Base-by-base conservation (phyloP, 345 rosid genomes). In the Lepidium didymum region DNA sequence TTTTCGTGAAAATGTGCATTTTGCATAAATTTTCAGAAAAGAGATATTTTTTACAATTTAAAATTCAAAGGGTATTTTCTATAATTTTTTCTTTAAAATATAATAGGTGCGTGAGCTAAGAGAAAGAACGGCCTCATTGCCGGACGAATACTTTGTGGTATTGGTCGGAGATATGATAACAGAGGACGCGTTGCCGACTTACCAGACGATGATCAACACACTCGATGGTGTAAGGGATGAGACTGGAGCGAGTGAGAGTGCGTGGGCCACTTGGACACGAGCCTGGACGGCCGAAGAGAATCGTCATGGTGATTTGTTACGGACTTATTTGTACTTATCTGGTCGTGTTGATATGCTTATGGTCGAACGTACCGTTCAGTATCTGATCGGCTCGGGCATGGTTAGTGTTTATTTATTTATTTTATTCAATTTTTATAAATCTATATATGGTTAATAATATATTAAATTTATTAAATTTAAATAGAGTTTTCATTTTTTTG, bases 91-190 rank as follows among this genome's bases (percentile, higher is more conserved):
- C 21, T 19, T n/a, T n/a, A n/a, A 3, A 18, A 36, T 23, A 23
- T 56, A 3, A n/a, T 56, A 68, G 56, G 89, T 87, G 61, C 56
- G 69, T 66, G 85, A 69, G n/a, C 77, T 87, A 3, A 80, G 89
- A 10, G 78, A 78, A 34, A 76, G 86, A 73, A 79, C 86, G 27
- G 81, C 57, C 2, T 88, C 75, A 57, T 75, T 85, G 4, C 86
- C 89, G 0, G 91, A 85, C 36, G 96, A 89, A 27, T 89, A 82
- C 59, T 85, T 87, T 7, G 86, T 89, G 33, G 96, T 89, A 56
- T 65, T 89, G 70, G 87, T 84, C 10, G 96, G 96, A 7, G 96
- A 89, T 72, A 89, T 89, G 93, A 80, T 89, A 47, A 89, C 96
- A 3, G 96, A 89, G 77, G 92, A 87, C 10, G 96, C 96, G 0